Evolutionary conservation across 768 basidiomycete species (phyloP).

Genomic region (Clitopilus hobsonii): DNA sequence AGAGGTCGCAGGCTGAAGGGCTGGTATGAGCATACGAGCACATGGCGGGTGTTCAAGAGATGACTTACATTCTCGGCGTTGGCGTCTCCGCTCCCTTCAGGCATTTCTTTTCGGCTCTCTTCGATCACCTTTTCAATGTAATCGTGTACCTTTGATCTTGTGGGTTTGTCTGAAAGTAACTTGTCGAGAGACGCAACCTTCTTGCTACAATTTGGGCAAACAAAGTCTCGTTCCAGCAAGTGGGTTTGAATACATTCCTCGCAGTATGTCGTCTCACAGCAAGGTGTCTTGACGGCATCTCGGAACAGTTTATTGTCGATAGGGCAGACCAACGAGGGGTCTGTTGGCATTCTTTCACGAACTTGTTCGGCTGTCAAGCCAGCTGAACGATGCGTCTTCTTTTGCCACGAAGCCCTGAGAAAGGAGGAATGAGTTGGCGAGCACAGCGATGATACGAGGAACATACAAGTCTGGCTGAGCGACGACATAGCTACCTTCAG

Average conservation of each 20-base stretch:
- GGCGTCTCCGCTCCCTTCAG: constrained; percentile 31
- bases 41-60: background rate
- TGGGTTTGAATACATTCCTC: constrained; percentile 97
- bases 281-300: constrained; percentile 93
- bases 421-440: background rate
- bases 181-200: constrained; percentile 89
- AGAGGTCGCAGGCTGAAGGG: constrained; percentile 11
- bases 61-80: constrained; percentile 2
- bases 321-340: constrained; percentile 77
- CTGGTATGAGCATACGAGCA: background rate
- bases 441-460: background rate
- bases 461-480: constrained; percentile 95
- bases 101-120: constrained; percentile 64
- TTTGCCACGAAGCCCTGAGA: constrained; percentile 93
- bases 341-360: constrained; percentile 78
- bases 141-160: constrained; percentile 70
- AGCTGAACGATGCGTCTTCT: constrained; percentile 76
- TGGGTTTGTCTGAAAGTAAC: constrained; percentile 73
- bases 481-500: constrained; percentile 96
- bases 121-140: constrained; percentile 83
- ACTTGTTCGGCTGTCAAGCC: constrained; percentile 85
- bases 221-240: constrained; percentile 91
- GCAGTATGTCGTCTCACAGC: constrained; percentile 88
- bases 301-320: constrained; percentile 92
- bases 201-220: constrained; percentile 86